A percentile compares a stretch with the other conserved stretches of the same genome.
Conservation (phyloP, 441 rosid genomes). For the Aquilaria agallochum region DNA sequence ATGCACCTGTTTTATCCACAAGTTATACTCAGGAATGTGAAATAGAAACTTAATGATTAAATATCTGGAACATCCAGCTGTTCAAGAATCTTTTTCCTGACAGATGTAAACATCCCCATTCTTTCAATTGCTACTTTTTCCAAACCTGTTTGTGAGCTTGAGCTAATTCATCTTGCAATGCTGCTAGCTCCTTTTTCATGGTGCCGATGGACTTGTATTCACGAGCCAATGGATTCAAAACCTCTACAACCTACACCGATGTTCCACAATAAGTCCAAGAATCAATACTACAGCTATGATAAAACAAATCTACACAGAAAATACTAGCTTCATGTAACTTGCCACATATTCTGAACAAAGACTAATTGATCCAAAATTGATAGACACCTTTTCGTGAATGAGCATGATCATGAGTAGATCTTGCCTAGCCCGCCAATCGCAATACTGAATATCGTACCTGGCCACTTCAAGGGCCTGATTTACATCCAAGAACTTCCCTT, state of each 20-base stretch:
- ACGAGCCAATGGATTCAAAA: slow-evolving; percentile 90
- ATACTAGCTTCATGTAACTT: neutral
- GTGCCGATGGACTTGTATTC: slow-evolving; percentile 91
- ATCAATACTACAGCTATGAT: neutral
- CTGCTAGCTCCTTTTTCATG: slow-evolving; percentile 86
- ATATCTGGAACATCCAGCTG: neutral
- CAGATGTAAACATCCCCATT: neutral
- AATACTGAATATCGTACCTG: slow-evolving; percentile 80
- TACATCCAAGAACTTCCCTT: slow-evolving; percentile 84
- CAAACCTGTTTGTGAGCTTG: slow-evolving; percentile 85
- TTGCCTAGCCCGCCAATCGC: slow-evolving; percentile 96
- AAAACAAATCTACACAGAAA: neutral
- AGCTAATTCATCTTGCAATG: slow-evolving; percentile 69
- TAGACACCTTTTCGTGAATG: slow-evolving; percentile 81
- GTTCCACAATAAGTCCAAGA: slow-evolving; percentile 9
- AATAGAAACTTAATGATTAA: slow-evolving; percentile 5
- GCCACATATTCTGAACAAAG: neutral
- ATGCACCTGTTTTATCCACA: slow-evolving; percentile 59
- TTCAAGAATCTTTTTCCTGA: neutral
- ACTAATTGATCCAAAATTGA: neutral
- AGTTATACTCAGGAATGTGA: slow-evolving; percentile 13
- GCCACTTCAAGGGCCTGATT: slow-evolving; percentile 92
- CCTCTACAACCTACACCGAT: slow-evolving; percentile 75
- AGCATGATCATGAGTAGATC: slow-evolving; percentile 88
- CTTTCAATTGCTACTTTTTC: neutral